These are phyloP conservation scores for Annulohypoxylon nitens DNA, from an alignment of 495 filamentous ascomycete species.

Conservation along the genomic window DNA sequence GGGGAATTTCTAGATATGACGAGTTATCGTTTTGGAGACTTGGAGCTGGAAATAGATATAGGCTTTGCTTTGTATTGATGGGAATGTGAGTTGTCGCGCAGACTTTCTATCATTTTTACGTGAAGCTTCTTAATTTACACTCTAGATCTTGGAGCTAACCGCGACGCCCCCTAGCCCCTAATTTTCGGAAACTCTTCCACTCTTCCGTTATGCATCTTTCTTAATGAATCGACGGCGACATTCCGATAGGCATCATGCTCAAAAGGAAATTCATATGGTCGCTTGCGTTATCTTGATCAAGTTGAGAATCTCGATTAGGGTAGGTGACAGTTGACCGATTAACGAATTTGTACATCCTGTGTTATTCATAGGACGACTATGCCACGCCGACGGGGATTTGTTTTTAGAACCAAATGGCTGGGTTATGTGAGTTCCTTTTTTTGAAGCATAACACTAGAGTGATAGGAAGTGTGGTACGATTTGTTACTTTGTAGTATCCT, in stretches of 20 bases:
- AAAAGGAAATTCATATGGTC: slow-evolving; percentile 11
- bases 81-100: background rate
- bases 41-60: background rate
- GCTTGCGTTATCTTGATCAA: slow-evolving; percentile 42
- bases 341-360: slow-evolving; percentile 35
- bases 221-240: slow-evolving; percentile 3
- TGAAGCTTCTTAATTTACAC: background rate
- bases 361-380: background rate
- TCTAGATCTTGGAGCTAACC: background rate
- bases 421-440: background rate
- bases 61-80: background rate
- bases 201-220: background rate
- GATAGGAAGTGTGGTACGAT: background rate
- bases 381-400: background rate
- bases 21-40: slow-evolving; percentile 3
- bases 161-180: background rate
- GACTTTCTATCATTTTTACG: background rate
- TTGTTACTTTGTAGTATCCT: background rate
- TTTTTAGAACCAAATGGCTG: background rate
- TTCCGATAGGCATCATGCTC: background rate
- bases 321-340: slow-evolving; percentile 36
- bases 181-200: background rate
- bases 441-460: background rate
- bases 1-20: slow-evolving; percentile 3
- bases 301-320: slow-evolving; percentile 25